Percentiles rank a stretch among this genome's conserved stretches.
Conservation (phyloP, 306 rosid genomes). For the Luffa acutangula region DNA sequence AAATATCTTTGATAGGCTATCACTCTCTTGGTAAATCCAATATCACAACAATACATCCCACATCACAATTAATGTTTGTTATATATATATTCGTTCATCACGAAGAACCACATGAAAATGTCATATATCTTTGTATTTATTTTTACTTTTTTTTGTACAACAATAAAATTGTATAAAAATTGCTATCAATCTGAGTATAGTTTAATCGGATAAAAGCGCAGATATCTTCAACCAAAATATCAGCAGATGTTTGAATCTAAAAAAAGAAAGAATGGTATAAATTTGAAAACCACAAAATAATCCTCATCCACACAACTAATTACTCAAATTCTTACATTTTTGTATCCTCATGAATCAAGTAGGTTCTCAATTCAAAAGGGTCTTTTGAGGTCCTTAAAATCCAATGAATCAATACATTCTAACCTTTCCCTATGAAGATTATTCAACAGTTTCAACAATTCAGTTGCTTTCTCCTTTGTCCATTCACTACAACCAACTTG, state of each 20-base stretch:
- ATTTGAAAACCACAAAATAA: not conserved
- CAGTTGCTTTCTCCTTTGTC: slow-evolving; percentile 28
- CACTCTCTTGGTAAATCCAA: too few relatives aligned
- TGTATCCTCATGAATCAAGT: not conserved
- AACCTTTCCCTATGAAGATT: slow-evolving; percentile 23
- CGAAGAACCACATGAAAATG: too few relatives aligned
- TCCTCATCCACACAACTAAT: not conserved
- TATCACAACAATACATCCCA: too few relatives aligned
- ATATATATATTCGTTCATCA: too few relatives aligned
- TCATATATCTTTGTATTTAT: not conserved
- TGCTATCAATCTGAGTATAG: too few relatives aligned
- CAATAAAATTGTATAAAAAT: not conserved
- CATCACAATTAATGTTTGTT: too few relatives aligned
- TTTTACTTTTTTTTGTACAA: not conserved
- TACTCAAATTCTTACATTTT: not conserved
- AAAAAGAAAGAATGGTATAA: too few relatives aligned
- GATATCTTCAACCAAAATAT: too few relatives aligned
- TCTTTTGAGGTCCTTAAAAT: slow-evolving; percentile 37
- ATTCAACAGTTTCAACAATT: slow-evolving; percentile 27
- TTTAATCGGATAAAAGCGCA: too few relatives aligned
- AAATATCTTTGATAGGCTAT: too few relatives aligned
- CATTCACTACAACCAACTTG: slow-evolving; percentile 38
- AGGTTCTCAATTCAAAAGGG: slow-evolving; percentile 5
- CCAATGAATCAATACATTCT: slow-evolving; percentile 37
- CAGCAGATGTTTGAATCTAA: too few relatives aligned